Base-by-base conservation (phyloP, 192 early-diverging fungal genomes). In the Rhizoclosmatium globosum region DNA sequence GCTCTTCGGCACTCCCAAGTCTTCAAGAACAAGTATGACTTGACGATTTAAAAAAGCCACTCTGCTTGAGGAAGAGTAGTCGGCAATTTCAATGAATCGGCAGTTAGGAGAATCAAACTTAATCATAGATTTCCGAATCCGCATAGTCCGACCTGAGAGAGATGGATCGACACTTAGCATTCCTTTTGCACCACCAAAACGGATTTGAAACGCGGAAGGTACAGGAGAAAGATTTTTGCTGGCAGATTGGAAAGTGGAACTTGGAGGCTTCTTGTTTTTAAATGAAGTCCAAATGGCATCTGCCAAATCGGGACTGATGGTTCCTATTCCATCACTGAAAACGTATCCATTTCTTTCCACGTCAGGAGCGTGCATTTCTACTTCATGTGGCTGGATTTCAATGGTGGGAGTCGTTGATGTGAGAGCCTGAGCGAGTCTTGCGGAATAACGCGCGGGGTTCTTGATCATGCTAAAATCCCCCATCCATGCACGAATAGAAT, bases 301-400 rank as follows among this genome's bases (percentile, higher is more conserved):
- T 4, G 91, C 86, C 38, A 95, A 67, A 0, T 47, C 58, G 2
- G 64, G 71, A 0, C 91, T 91, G 44, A 95, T 86, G 7, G 84
- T 84, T 43, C 94, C 94, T 7, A 92, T 86, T 3, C 94, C 94
- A 79, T 95, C 94, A 39, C 92, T 92, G 74, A 95, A 95, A 2
- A 67, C 84, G 64, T 82, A 92, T 2, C 84, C 83, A 64, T 93
- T 85, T 3, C 80, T 68, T 50, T 84, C 81, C 50, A 95, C 81
- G 64, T 95, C 94, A 0, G 70, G 70, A 53, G 94, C 87, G 31
- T 31, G 31, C 1, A 66, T 50, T 39, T 73, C 62, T 1, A 92
- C 82, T 1, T 91, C 84, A 2, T 83, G 47, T 4, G 38, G 21
- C 1, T 31, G 15, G 2, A 76, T 47, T 50, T 31, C 31, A n/a